Conservation (phyloP, 2,329 filamentous ascomycete species). For the Sporothrix humicola region DNA sequence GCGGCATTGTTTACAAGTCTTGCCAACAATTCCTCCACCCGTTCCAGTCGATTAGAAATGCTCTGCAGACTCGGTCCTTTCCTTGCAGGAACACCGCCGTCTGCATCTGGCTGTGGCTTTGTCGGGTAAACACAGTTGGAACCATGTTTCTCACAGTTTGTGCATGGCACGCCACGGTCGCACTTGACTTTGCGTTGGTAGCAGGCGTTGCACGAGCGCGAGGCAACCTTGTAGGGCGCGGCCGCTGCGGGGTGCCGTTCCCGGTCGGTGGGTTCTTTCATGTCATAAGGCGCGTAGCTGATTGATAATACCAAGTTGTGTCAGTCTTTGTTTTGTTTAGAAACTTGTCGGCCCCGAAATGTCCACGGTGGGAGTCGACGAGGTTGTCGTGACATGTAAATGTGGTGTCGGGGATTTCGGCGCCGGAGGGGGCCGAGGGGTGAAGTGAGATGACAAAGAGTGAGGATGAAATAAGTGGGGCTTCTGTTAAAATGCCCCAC, state of each 20-base stretch:
- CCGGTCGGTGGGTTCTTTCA: constrained; percentile 7
- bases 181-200: constrained; percentile 26
- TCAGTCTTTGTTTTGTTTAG: neutral
- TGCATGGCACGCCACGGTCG: constrained; percentile 25
- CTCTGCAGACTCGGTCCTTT: neutral
- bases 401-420: constrained; percentile 24
- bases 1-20: neutral
- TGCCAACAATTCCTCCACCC: neutral
- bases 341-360: neutral
- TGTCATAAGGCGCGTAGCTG: neutral
- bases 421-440: neutral
- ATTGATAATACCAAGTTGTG: neutral
- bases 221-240: neutral
- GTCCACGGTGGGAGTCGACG: neutral
- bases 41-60: constrained; percentile 13
- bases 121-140: constrained; percentile 23
- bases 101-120: neutral
- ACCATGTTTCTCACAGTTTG: constrained; percentile 11
- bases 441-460: neutral
- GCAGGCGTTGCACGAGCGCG: constrained; percentile 27
- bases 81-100: neutral
- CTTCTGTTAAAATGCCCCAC: neutral
- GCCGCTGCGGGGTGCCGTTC: neutral
- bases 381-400: neutral
- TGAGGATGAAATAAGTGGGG: neutral